phyloP scores from a whole-genome alignment of 1,284 basidiomycete species.

The Mixia osmundae region DNA sequence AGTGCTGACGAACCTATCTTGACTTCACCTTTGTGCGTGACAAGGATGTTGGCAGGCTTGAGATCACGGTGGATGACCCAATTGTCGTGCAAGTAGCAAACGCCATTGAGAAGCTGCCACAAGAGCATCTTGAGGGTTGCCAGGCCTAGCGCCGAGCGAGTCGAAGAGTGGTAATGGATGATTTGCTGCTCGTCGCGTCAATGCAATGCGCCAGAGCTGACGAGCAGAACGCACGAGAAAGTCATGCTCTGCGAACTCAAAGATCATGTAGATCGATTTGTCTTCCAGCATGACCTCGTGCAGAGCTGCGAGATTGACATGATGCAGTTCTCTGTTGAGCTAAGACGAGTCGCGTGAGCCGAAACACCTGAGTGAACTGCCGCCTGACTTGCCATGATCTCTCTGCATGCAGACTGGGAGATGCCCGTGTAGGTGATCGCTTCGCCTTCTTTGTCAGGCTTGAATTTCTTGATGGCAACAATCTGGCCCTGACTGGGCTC shows the following conservation, averaged over 20 bases:
- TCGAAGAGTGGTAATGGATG: conserved; percentile 89
- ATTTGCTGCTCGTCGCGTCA: conserved; percentile 44
- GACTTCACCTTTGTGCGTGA: conserved; percentile 66
- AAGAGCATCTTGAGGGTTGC: conserved; percentile 75
- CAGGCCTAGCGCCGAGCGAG: conserved; percentile 44
- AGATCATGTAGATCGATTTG: conserved; percentile 96
- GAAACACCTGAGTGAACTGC: not conserved
- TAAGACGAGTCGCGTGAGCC: conserved; percentile 19
- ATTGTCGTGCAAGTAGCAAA: conserved; percentile 79
- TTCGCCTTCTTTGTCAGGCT: conserved; percentile 94
- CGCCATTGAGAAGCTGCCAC: conserved; percentile 86
- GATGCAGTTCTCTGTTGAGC: conserved; percentile 81
- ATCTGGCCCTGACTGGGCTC: conserved; percentile 26
- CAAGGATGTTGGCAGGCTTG: conserved; percentile 96
- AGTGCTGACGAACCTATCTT: too few relatives aligned
- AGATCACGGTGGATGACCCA: conserved; percentile 92
- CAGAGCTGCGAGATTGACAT: conserved; percentile 75
- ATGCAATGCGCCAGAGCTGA: not conserved
- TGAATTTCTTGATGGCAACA: conserved; percentile 98
- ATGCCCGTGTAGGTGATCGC: conserved; percentile 79
- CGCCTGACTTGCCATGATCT: conserved; percentile 69
- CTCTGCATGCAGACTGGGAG: conserved; percentile 84
- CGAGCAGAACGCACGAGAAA: conserved; percentile 41
- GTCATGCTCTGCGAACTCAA: conserved; percentile 97
- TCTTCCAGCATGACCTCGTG: conserved; percentile 92